These are phyloP conservation scores for Marchantia paleacea DNA, from an alignment of 225 moss, liverwort and hornwort genomes.

Conservation along the genomic window DNA sequence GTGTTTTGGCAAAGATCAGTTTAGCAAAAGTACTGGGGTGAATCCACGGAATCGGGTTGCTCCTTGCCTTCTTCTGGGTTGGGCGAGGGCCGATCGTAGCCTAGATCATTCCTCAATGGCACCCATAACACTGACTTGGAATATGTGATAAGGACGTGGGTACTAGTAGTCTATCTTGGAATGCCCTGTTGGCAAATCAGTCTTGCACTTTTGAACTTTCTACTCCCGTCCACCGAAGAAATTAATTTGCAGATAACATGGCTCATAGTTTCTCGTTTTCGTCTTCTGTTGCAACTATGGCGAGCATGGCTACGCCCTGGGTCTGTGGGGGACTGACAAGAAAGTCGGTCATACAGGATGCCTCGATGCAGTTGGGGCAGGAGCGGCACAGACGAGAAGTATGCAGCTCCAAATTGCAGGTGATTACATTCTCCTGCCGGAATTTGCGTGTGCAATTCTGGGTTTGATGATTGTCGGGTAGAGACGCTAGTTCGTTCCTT, in stretches of 20 bases:
- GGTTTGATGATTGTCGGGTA: neutral
- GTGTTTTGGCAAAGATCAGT: neutral
- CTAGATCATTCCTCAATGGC: neutral
- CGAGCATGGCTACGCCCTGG: constrained; percentile 14
- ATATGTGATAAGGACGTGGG: neutral
- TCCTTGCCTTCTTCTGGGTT: neutral
- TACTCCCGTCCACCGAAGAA: neutral
- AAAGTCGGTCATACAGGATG: constrained; percentile 38
- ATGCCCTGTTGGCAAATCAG: neutral
- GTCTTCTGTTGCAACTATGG: constrained; percentile 5
- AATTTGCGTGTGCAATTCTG: neutral
- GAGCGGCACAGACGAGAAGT: constrained; percentile 46
- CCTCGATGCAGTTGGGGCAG: constrained; percentile 42
- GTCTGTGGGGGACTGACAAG: constrained; percentile 25
- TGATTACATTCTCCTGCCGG: neutral
- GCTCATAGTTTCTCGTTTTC: constrained; percentile 2
- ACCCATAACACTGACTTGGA: neutral
- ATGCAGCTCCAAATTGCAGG: constrained; percentile 49
- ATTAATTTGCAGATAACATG: neutral
- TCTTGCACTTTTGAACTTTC: neutral
- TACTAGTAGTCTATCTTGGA: neutral
- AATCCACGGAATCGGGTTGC: neutral
- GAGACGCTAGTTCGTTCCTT: neutral
- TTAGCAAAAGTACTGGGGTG: neutral
- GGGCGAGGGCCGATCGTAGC: neutral